These are phyloP conservation scores for Aspergillus puulaauensis DNA, from an alignment of 2,329 filamentous ascomycete species.

Conservation along the genomic window DNA sequence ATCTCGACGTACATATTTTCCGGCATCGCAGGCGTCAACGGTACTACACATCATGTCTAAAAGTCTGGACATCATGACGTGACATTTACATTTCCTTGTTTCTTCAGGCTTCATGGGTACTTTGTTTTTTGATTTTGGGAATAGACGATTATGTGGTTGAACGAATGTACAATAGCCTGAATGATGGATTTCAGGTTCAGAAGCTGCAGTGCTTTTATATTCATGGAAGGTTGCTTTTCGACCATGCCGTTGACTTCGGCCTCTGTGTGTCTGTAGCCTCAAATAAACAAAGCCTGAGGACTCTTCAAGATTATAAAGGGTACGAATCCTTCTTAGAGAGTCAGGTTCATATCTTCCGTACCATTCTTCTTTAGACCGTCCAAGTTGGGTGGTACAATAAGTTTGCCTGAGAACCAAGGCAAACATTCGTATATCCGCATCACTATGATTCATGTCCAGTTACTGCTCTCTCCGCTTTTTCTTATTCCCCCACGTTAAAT, in stretches of 20 bases:
- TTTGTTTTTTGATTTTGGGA: slow-evolving; percentile 12
- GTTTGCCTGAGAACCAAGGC: slow-evolving; percentile 17
- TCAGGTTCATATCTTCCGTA: neutral
- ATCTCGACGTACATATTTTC: slow-evolving; percentile 27
- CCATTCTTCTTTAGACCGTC: too few species aligned
- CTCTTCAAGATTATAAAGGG: neutral
- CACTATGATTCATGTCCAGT: slow-evolving; percentile 2
- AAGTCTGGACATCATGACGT: slow-evolving; percentile 22
- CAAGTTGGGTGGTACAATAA: neutral
- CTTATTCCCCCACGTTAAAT: neutral
- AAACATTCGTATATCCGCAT: neutral
- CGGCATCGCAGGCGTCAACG: slow-evolving; percentile 28
- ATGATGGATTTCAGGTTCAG: slow-evolving; percentile 2
- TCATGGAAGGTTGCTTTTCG: neutral
- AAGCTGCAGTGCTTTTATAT: neutral
- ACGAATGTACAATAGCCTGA: slow-evolving; percentile 23
- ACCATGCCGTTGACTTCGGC: neutral
- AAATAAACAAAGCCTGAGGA: neutral
- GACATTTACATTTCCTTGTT: slow-evolving; percentile 15
- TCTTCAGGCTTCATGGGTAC: slow-evolving; percentile 13
- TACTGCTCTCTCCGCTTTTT: neutral
- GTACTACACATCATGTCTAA: slow-evolving; percentile 20
- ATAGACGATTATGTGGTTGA: slow-evolving; percentile 20
- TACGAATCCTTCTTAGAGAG: neutral
- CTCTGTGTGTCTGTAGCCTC: neutral